Percentiles rank a stretch among this genome's conserved stretches.
Evolutionary conservation across 2,329 filamentous ascomycete species (phyloP).

Genomic region (Alternaria ventricosa): DNA sequence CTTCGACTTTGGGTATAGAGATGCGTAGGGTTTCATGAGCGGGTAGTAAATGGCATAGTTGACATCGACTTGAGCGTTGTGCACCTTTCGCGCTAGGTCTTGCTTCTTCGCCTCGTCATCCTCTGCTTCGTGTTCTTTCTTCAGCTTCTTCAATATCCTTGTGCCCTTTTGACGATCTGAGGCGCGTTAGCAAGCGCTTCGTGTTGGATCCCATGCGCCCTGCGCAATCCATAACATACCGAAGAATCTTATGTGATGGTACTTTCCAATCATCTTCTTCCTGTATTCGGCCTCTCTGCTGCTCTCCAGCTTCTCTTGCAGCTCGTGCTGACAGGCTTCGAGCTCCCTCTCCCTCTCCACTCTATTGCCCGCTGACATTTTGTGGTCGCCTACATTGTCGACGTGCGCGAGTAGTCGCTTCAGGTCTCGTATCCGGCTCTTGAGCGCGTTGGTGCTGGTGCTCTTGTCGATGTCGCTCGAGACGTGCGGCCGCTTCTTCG

Average conservation of each 20-base stretch:
- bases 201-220: neutral
- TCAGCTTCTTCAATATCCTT: conserved; percentile 69
- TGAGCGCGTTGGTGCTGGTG: conserved; percentile 64
- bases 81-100: conserved; percentile 63
- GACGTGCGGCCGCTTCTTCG: conserved; percentile 29
- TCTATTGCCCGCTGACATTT: conserved; percentile 70
- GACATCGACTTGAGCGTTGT: conserved; percentile 74
- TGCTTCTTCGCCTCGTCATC: conserved; percentile 60
- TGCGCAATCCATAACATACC: conserved; percentile 58
- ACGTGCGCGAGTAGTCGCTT: conserved; percentile 68
- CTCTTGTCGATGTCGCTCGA: conserved; percentile 32
- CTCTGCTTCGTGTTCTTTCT: conserved; percentile 61
- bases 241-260: conserved; percentile 86
- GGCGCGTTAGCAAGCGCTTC: conserved; percentile 4
- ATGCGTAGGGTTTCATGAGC: conserved; percentile 72
- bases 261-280: conserved; percentile 76
- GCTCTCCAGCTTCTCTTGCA: conserved; percentile 52
- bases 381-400: conserved; percentile 53
- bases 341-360: conserved; percentile 76
- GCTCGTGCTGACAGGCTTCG: conserved; percentile 68
- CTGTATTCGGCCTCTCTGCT: conserved; percentile 66
- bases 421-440: conserved; percentile 74
- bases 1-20: conserved; percentile 56
- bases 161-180: conserved; percentile 75
- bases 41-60: conserved; percentile 78